Evolutionary conservation across 2,329 filamentous ascomycete species (phyloP).

Genomic region (Ascochyta fabae): DNA sequence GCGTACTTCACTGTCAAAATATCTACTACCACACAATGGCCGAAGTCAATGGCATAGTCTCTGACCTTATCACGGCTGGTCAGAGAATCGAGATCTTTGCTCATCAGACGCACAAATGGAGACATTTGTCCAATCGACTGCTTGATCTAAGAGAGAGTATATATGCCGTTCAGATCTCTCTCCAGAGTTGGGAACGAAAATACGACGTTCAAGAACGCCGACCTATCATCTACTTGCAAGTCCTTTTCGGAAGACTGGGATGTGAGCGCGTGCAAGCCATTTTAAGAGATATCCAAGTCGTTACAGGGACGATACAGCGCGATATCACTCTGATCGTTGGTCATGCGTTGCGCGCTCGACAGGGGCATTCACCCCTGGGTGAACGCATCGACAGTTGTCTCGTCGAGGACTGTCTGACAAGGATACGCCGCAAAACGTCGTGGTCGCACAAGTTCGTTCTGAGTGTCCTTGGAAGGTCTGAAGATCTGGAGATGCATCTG

Average conservation of each 20-base stretch:
- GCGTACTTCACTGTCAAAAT: too few species aligned
- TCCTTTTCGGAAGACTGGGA: slow-evolving; percentile 32
- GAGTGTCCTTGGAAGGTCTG: slow-evolving; percentile 25
- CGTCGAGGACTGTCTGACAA: slow-evolving; percentile 27
- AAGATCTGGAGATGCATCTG: slow-evolving; percentile 27
- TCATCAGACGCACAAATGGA: slow-evolving; percentile 27
- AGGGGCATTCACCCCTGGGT: slow-evolving; percentile 1
- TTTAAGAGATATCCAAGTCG: slow-evolving; percentile 8
- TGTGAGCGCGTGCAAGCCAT: slow-evolving; percentile 23
- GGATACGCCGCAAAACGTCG: slow-evolving; percentile 24
- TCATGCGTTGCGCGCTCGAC: slow-evolving; percentile 21
- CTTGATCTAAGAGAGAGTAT: slow-evolving; percentile 33
- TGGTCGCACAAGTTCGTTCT: slow-evolving; percentile 32
- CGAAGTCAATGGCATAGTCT: slow-evolving; percentile 26
- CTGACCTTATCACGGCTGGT: slow-evolving; percentile 25
- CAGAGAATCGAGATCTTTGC: slow-evolving; percentile 28
- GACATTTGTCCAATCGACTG: slow-evolving; percentile 28
- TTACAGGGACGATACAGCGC: slow-evolving; percentile 17
- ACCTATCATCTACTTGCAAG: slow-evolving; percentile 27
- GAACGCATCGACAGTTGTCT: slow-evolving; percentile 16
- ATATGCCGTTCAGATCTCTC: slow-evolving; percentile 23
- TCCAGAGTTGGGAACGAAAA: slow-evolving; percentile 34
- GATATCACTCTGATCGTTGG: slow-evolving; percentile 29
- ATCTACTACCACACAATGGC: neutral
- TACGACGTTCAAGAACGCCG: slow-evolving; percentile 29